Evolutionary conservation across 2,329 filamentous ascomycete species (phyloP).

Genomic region (Periglandula ipomoeae): DNA sequence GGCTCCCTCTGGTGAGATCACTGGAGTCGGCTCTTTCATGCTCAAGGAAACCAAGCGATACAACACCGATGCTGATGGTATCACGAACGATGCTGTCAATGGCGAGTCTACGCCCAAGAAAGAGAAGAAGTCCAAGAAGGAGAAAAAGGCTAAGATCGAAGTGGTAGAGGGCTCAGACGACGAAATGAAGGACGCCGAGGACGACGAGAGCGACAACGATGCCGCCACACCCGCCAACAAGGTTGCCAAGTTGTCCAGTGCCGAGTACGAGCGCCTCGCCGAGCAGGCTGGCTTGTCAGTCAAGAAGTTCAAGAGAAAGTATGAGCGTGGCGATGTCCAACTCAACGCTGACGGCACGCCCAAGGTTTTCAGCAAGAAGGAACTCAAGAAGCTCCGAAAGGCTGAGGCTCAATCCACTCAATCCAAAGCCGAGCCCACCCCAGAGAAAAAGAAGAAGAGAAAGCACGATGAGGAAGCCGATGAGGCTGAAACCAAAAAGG

Average conservation of each 20-base stretch:
- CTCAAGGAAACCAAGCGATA: slow-evolving; percentile 91
- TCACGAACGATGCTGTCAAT: slow-evolving; percentile 48
- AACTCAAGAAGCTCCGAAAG: slow-evolving; percentile 64
- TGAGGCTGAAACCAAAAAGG: slow-evolving; percentile 49
- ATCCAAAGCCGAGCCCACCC: slow-evolving; percentile 25
- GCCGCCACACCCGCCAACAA: slow-evolving; percentile 26
- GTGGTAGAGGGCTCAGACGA: slow-evolving; percentile 32
- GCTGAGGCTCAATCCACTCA: slow-evolving; percentile 40
- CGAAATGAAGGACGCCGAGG: slow-evolving; percentile 35
- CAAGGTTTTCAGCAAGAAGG: slow-evolving; percentile 64
- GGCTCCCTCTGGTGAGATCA: slow-evolving; percentile 59
- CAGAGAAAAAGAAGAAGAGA: slow-evolving; percentile 56
- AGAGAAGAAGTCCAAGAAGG: slow-evolving; percentile 33
- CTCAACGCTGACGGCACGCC: slow-evolving; percentile 57
- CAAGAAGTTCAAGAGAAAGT: slow-evolving; percentile 71
- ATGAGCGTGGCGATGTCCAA: slow-evolving; percentile 65
- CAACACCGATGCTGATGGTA: slow-evolving; percentile 85
- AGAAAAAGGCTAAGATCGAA: slow-evolving; percentile 33
- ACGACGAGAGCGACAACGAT: slow-evolving; percentile 26
- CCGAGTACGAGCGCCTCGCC: slow-evolving; percentile 51
- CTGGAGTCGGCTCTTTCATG: slow-evolving; percentile 69
- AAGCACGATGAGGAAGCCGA: slow-evolving; percentile 60
- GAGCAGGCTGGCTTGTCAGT: slow-evolving; percentile 60
- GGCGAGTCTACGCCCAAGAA: slow-evolving; percentile 27
- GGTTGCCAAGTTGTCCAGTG: slow-evolving; percentile 40